phyloP scores from a whole-genome alignment of 306 rosid species.

The Gillenia trifoliata region DNA sequence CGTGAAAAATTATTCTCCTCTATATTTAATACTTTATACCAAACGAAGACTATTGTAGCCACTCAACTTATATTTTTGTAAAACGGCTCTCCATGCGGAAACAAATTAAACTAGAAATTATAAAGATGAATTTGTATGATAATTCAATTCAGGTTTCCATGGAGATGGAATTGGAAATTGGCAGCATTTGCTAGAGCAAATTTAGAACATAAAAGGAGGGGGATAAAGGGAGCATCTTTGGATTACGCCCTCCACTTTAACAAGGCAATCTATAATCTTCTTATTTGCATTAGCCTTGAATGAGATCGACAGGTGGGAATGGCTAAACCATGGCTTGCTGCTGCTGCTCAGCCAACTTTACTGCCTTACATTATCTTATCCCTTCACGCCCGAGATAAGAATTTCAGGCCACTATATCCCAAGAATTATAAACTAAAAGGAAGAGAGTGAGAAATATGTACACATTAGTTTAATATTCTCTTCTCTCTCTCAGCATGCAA shows the following conservation, averaged over 20 bases:
- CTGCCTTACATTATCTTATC: slow-evolving; percentile 23
- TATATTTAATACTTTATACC: no score
- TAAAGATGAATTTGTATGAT: no score
- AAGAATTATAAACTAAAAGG: slow-evolving; percentile 1
- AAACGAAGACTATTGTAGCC: no score
- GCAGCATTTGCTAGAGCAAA: background rate
- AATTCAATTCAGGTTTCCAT: background rate
- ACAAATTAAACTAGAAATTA: no score
- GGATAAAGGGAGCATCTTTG: slow-evolving; percentile 15
- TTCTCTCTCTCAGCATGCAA: slow-evolving; percentile 29
- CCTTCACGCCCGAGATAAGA: slow-evolving; percentile 34
- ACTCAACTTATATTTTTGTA: no score
- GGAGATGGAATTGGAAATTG: background rate
- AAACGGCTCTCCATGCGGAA: no score
- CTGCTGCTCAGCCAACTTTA: slow-evolving; percentile 1
- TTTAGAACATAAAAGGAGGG: background rate
- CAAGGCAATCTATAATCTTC: background rate
- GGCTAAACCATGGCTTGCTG: slow-evolving; percentile 6
- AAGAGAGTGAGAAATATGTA: slow-evolving; percentile 8
- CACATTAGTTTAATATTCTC: slow-evolving; percentile 31
- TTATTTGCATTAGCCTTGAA: background rate
- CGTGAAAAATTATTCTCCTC: no score
- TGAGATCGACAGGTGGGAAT: slow-evolving; percentile 13
- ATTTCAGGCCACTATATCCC: slow-evolving; percentile 23
- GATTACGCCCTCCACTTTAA: background rate